These are phyloP conservation scores for Yamadazyma dushanensis DNA, from an alignment of 1,139 yeast species.

Conservation along the genomic window DNA sequence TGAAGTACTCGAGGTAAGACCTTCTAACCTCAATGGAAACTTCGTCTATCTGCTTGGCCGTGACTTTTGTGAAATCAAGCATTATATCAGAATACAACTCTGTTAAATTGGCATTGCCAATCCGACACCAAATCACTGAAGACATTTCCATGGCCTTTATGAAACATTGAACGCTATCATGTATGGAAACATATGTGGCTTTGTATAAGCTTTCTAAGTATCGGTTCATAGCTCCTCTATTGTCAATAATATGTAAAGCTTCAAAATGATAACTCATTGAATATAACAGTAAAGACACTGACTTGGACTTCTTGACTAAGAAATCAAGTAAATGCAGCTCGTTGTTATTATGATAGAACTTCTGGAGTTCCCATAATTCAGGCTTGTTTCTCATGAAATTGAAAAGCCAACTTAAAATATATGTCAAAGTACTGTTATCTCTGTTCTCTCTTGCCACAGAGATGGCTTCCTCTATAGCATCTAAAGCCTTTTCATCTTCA, in stretches of 20 bases:
- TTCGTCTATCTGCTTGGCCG: slow-evolving; percentile 37
- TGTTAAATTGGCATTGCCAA: slow-evolving; percentile 48
- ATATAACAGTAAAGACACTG: slow-evolving; percentile 52
- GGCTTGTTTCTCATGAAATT: slow-evolving; percentile 72
- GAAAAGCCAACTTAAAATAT: slow-evolving; percentile 78
- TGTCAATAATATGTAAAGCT: slow-evolving; percentile 50
- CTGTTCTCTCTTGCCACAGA: slow-evolving; percentile 85
- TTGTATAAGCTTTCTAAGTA: slow-evolving; percentile 56
- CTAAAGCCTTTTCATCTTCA: slow-evolving; percentile 70
- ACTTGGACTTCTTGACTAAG: slow-evolving; percentile 56
- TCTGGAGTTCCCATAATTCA: slow-evolving; percentile 44
- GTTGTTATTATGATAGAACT: slow-evolving; percentile 40
- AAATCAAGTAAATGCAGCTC: slow-evolving; percentile 65
- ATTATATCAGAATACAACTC: slow-evolving; percentile 49
- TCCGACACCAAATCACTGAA: slow-evolving; percentile 51
- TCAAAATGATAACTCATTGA: slow-evolving; percentile 63
- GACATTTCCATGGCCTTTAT: slow-evolving; percentile 47
- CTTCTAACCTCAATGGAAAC: slow-evolving; percentile 39
- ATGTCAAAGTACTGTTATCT: slow-evolving; percentile 71
- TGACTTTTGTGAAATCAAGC: slow-evolving; percentile 25
- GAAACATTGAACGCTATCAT: slow-evolving; percentile 39
- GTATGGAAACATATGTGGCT: slow-evolving; percentile 53
- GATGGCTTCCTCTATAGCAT: slow-evolving; percentile 85
- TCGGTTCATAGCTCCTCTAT: slow-evolving; percentile 47
- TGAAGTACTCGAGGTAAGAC: slow-evolving; percentile 31